phyloP scores from a whole-genome alignment of 2,329 filamentous ascomycete genomes.

The Mariannaea sp. region DNA sequence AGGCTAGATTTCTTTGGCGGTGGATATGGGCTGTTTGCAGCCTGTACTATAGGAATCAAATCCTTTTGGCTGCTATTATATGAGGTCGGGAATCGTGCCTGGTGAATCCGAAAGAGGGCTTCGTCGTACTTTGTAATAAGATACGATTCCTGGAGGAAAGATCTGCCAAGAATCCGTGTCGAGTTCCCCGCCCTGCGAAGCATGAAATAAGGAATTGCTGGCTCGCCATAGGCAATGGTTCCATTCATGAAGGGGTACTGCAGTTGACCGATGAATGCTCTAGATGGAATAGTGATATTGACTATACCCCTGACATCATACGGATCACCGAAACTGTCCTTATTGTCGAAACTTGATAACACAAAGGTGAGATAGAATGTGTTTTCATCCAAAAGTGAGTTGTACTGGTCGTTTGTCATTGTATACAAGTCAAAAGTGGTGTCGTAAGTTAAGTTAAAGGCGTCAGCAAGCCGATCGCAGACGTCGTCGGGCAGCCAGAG shows the following conservation, averaged over 20 bases:
- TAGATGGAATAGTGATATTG: conserved; percentile 59
- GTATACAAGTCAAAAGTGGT: conserved; percentile 67
- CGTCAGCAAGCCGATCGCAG: conserved; percentile 67
- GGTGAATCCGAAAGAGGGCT: conserved; percentile 58
- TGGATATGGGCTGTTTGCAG: conserved; percentile 54
- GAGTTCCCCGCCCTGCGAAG: conserved; percentile 59
- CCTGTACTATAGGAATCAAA: conserved; percentile 49
- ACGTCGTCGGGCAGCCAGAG: conserved; percentile 65
- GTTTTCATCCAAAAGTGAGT: conserved; percentile 48
- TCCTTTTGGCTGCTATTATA: conserved; percentile 49
- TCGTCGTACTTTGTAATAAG: conserved; percentile 62
- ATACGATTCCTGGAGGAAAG: conserved; percentile 73
- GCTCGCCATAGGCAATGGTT: conserved; percentile 50
- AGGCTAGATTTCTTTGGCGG: conserved; percentile 33
- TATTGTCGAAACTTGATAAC: conserved; percentile 60
- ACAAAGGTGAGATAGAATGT: conserved; percentile 61
- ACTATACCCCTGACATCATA: conserved; percentile 55
- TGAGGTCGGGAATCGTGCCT: conserved; percentile 57
- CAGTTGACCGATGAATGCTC: conserved; percentile 56
- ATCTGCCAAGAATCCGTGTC: conserved; percentile 66
- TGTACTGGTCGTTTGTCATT: conserved; percentile 62
- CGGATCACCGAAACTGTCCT: conserved; percentile 56
- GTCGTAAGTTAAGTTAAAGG: conserved; percentile 69
- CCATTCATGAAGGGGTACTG: conserved; percentile 54
- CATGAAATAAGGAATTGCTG: conserved; percentile 66